A percentile compares a stretch with the other conserved stretches of the same genome.
Evolutionary conservation across 164 flowering plant genomes (phyloP).

Genomic region (Annona cherimola): DNA sequence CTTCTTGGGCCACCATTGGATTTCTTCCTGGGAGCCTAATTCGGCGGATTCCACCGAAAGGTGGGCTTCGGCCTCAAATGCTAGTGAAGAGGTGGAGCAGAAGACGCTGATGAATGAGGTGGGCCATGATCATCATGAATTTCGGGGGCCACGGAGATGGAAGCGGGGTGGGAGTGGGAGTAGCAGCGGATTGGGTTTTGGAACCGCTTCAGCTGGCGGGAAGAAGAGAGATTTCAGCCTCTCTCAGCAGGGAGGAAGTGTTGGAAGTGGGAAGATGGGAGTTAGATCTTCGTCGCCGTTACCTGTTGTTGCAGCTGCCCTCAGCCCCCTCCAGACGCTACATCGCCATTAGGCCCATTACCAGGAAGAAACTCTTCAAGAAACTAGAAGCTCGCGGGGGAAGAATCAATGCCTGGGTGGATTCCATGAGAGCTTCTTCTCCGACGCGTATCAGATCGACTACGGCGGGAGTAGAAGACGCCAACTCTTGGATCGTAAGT

Average conservation of each 20-base stretch:
- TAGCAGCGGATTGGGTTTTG: too few species aligned
- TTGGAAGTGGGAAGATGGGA: too few species aligned
- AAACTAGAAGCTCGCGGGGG: slow-evolving; percentile 35
- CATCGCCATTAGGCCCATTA: too few species aligned
- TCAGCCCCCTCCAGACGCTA: too few species aligned
- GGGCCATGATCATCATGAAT: not conserved
- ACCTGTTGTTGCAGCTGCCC: too few species aligned
- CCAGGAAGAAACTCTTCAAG: too few species aligned
- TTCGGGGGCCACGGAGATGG: slow-evolving; percentile 6
- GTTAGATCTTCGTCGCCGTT: too few species aligned
- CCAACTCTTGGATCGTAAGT: slow-evolving; percentile 37
- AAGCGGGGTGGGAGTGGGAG: too few species aligned
- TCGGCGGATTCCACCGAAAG: slow-evolving; percentile 71
- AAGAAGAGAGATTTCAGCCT: too few species aligned
- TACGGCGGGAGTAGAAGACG: slow-evolving; percentile 15
- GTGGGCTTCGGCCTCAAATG: slow-evolving; percentile 42
- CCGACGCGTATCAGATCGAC: slow-evolving; percentile 59
- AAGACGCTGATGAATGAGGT: not conserved
- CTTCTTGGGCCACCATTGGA: slow-evolving; percentile 39
- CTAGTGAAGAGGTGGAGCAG: slow-evolving; percentile 8
- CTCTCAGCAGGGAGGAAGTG: too few species aligned
- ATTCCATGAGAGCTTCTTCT: slow-evolving; percentile 88
- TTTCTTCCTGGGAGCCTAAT: slow-evolving; percentile 70
- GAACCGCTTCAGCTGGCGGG: too few species aligned
- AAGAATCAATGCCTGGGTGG: slow-evolving; percentile 48